Evolutionary conservation across 1,139 yeast species (phyloP).

Genomic region (Yamadazyma oceani): DNA sequence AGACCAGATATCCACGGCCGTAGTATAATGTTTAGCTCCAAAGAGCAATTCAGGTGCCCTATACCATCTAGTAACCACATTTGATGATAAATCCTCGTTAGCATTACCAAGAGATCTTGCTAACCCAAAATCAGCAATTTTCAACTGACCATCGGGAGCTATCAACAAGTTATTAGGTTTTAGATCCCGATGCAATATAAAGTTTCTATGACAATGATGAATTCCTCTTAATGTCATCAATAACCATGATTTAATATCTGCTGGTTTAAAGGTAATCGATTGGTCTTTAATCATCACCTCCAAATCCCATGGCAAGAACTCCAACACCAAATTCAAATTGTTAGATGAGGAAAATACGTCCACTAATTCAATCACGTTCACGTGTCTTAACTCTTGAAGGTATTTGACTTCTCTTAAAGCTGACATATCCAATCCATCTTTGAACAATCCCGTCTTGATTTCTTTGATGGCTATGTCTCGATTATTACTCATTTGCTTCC

Average conservation of each 20-base stretch:
- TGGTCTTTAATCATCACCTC: constrained; percentile 88
- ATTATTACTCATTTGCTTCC: constrained; percentile 56
- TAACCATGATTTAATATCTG: constrained; percentile 92
- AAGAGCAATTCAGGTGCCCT: constrained; percentile 90
- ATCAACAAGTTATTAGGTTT: constrained; percentile 81
- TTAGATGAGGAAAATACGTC: constrained; percentile 79
- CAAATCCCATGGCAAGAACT: constrained; percentile 86
- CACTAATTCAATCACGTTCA: constrained; percentile 79
- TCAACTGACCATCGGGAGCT: constrained; percentile 83
- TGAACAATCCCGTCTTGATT: constrained; percentile 90
- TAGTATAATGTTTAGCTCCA: constrained; percentile 87
- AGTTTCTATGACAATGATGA: constrained; percentile 92
- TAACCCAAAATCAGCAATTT: constrained; percentile 95
- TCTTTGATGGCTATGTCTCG: constrained; percentile 88
- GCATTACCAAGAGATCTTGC: constrained; percentile 83
- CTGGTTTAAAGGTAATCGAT: constrained; percentile 71
- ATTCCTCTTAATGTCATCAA: constrained; percentile 92
- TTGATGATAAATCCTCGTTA: constrained; percentile 80
- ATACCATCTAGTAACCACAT: constrained; percentile 97
- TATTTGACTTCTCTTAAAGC: constrained; percentile 95
- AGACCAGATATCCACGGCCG: constrained; percentile 91
- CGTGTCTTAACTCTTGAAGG: constrained; percentile 80
- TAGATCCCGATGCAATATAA: constrained; percentile 84
- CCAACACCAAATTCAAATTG: constrained; percentile 83
- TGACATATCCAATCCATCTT: constrained; percentile 97